Conservation (phyloP, 2,329 filamentous ascomycete species). For the Ascochyta fabae region DNA sequence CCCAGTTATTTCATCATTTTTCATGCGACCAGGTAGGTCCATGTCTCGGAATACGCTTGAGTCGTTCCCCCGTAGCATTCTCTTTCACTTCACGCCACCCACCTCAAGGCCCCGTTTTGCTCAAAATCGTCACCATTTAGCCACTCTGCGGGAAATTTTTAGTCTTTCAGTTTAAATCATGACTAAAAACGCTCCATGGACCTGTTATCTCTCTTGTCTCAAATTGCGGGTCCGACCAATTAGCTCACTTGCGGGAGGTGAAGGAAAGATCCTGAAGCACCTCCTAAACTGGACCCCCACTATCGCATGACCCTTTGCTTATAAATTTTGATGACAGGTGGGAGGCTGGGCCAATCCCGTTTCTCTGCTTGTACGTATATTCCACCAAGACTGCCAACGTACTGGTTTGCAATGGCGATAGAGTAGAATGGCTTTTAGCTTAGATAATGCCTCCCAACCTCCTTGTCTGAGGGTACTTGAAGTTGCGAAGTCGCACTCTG, state of each 20-base stretch:
- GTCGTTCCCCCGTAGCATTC: background rate
- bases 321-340: background rate
- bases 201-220: background rate
- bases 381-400: background rate
- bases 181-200: too few relatives aligned
- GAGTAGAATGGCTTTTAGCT: background rate
- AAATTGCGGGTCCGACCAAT: background rate
- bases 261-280: background rate
- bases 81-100: background rate
- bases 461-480: background rate
- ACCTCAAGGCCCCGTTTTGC: background rate
- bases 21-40: too few relatives aligned
- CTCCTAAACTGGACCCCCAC: background rate
- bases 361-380: background rate
- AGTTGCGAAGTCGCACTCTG: background rate
- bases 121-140: background rate
- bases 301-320: background rate
- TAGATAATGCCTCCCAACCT: slow-evolving; percentile 5
- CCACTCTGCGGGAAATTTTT: background rate
- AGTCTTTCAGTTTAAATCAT: too few relatives aligned
- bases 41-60: too few relatives aligned
- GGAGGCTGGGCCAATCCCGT: slow-evolving; percentile 9
- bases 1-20: too few relatives aligned
- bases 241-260: background rate
- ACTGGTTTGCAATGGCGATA: background rate